Base-by-base conservation (phyloP, 1,139 yeast genomes). In the Saccharomyces pastorianus region DNA sequence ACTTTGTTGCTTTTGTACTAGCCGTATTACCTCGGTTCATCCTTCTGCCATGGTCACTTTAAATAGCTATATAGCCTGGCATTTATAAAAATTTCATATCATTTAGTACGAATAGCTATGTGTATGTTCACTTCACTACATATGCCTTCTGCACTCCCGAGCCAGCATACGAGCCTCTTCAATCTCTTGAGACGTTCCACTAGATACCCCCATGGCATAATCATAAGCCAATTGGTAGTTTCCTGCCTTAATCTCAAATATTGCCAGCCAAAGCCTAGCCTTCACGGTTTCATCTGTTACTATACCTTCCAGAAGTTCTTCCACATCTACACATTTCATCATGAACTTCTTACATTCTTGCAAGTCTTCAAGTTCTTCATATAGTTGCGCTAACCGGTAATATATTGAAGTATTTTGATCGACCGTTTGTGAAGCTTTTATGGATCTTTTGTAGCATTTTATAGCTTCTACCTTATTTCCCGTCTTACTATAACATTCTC, bases 151-250 rank as follows among this genome's bases (percentile, higher is more conserved):
- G 13, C 88, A 85, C 60, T 87, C 95, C 60, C 95, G 76, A 0
- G 93, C 88, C 50, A 91, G 85, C 0, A 86, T 79, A 51, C 96
- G 73, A 0, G 96, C 97, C 65, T 90, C 97, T 65, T 89, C 96
- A 38, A 89, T 81, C 64, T 88, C 96, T 58, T 84, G 88, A 8
- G 93, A 85, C 42, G 87, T 80, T 29, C 95, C 95, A 57, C 84
- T 84, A 26, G 84, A 83, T 59, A 90, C 77, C 56, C 84, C 88
- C 56, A 81, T 80, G 0, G 96, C 95, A 63, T 86, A 81, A 51
- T 79, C 82, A 60, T 84, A 84, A 0, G 97, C 96, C 55, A 76
- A 79, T 48, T 80, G 81, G 73, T 79, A 90, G 57, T 82, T 79
- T 20, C 78, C 74, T 50, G 72, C 72, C 20, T 75, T 76, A 59